These are phyloP conservation scores for Themeda triandra DNA, from an alignment of 176 grass and related monocot species.

Conservation along the genomic window DNA sequence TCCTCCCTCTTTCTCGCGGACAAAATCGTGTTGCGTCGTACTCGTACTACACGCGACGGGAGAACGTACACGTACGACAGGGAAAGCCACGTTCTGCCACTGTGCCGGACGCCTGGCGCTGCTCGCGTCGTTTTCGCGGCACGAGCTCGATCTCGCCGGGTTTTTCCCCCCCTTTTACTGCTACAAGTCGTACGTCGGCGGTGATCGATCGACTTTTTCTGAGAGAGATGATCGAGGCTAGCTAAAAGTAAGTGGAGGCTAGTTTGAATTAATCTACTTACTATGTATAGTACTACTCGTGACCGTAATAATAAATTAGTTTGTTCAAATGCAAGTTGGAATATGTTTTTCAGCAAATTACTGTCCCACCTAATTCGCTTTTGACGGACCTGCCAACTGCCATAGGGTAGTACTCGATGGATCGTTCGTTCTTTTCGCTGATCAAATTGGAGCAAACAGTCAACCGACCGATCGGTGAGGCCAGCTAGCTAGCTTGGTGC, in stretches of 20 bases:
- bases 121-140: not conserved
- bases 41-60: too few relatives aligned
- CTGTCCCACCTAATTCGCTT: not conserved
- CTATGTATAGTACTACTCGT: not conserved
- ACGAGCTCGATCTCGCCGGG: not conserved
- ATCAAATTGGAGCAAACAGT: not conserved
- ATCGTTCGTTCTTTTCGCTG: not conserved
- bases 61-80: too few relatives aligned
- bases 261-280: too few relatives aligned
- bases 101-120: not conserved
- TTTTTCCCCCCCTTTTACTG: too few relatives aligned
- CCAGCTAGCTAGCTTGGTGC: too few relatives aligned
- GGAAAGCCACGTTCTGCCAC: not conserved
- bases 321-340: not conserved
- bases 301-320: not conserved
- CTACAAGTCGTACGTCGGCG: too few relatives aligned
- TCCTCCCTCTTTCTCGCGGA: not conserved
- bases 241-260: too few relatives aligned
- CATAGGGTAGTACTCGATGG: not conserved
- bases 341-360: not conserved
- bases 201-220: too few relatives aligned
- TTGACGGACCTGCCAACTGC: not conserved
- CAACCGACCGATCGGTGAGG: too few relatives aligned
- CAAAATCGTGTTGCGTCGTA: not conserved
- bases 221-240: too few relatives aligned